Evolutionary conservation across 129 eudicot genomes (phyloP), one percentile per base, ranked within the genome.

Genomic region (Flaveria bidentis): DNA sequence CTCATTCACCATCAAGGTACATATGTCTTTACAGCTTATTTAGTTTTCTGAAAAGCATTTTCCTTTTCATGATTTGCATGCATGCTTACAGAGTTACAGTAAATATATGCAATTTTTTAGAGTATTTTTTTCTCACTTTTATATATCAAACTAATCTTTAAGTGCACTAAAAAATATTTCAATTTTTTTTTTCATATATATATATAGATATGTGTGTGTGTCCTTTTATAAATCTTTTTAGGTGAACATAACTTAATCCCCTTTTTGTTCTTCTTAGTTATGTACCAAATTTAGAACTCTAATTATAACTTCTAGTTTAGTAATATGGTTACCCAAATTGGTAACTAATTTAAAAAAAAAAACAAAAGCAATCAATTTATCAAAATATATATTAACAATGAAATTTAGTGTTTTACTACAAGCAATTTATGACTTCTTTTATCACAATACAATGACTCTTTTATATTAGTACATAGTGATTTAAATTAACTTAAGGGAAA

Each of bases 1-100:
- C 76, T 84, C 92, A 50, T 93, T 90, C 83, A 93, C 97, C 45
- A 93, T 93, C 64, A 93, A 93, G 98, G 98, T 93, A 52, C 78
- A 61, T 46, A 22, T 33, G 9, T 67, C 53, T 78, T 44, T 7
- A 45, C 9, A 45, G 49, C 49, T 45, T 78, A 58, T 2, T 55
- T 67, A 56, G n/a, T 30, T 72, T 60, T 66, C 41, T 78, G 28
- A 69, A 69, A 51, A 17, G 5, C 17, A 57, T 30, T 45, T 25
- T 17, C 30, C 7, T 4, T 60, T 11, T 65, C 17, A 70, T 58
- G 49, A 45, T 1, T 8, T 78, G 71, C 82, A 78, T 78, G 81
- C 76, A 69, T 68, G 69, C 76, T 10, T 30, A n/a, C 39, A 33
- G 39, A 33, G 39, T 33, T 33, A 5, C 61, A 56, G 28, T 56